A percentile compares a stretch with the other conserved stretches of the same genome.
Evolutionary conservation across 768 basidiomycete genomes (phyloP).

Genomic region (Lyophyllum semitale): DNA sequence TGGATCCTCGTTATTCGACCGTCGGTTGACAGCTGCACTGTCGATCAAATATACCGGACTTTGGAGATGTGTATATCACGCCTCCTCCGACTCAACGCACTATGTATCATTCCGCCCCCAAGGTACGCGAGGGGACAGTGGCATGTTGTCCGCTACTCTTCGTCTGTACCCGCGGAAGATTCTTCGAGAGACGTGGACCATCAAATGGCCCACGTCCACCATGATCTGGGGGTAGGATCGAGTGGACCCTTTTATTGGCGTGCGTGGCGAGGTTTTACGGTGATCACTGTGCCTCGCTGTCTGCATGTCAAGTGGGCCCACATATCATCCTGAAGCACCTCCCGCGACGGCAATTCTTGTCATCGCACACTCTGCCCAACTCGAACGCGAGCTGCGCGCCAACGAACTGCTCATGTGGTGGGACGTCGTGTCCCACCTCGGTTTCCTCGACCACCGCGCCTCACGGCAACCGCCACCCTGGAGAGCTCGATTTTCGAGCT

Average conservation of each 20-base stretch:
- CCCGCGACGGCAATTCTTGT: no score
- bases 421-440: no score
- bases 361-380: no score
- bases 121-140: background rate
- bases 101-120: background rate
- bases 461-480: no score
- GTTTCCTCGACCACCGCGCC: no score
- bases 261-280: background rate
- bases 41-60: no score
- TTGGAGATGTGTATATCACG: no score
- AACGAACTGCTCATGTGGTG: background rate
- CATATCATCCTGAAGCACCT: no score
- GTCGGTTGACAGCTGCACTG: no score
- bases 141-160: background rate
- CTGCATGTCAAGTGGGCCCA: background rate
- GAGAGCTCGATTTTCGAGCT: no score
- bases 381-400: background rate
- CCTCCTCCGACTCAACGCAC: background rate
- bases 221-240: background rate
- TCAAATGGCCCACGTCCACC: background rate
- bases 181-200: background rate
- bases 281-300: background rate
- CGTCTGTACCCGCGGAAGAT: background rate
- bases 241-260: background rate
- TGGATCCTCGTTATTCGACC: no score